These are phyloP conservation scores for Beta macrorhiza DNA, from an alignment of 179 eudicot species.

Conservation along the genomic window DNA sequence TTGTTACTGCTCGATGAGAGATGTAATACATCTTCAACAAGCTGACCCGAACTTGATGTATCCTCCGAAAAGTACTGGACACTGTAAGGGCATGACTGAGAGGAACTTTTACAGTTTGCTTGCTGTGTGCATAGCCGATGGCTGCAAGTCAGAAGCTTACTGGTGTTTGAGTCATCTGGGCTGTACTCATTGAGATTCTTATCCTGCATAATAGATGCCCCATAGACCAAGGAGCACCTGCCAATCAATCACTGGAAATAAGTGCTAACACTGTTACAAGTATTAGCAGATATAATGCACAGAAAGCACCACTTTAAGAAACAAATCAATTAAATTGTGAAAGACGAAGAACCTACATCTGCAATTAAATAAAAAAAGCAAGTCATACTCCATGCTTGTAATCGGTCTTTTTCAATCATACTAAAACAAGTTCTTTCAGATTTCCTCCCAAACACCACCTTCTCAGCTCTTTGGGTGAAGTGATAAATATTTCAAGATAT, in stretches of 20 bases:
- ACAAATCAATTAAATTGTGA: neutral
- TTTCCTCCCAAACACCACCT: constrained; percentile 3
- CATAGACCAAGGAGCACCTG: constrained; percentile 99
- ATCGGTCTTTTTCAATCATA: neutral
- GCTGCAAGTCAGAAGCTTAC: constrained; percentile 67
- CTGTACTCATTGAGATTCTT: constrained; percentile 73
- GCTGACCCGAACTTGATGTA: constrained; percentile 86
- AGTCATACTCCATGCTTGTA: neutral
- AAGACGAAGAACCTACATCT: neutral
- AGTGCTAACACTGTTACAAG: constrained; percentile 70
- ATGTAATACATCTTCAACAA: constrained; percentile 86
- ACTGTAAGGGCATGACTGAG: constrained; percentile 70
- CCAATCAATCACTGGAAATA: constrained; percentile 97
- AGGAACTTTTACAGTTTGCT: constrained; percentile 56
- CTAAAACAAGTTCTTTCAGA: neutral
- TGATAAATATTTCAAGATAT: neutral
- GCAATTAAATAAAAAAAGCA: neutral
- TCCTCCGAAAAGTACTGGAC: constrained; percentile 53
- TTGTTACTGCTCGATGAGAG: constrained; percentile 51
- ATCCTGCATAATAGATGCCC: constrained; percentile 99
- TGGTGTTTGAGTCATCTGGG: constrained; percentile 71
- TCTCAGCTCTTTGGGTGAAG: too few relatives aligned
- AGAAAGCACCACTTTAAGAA: neutral
- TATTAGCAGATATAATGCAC: constrained; percentile 24
- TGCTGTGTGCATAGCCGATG: constrained; percentile 70